Conservation (phyloP, 176 grass and related monocot genomes). For the Cymbopogon citratus region DNA sequence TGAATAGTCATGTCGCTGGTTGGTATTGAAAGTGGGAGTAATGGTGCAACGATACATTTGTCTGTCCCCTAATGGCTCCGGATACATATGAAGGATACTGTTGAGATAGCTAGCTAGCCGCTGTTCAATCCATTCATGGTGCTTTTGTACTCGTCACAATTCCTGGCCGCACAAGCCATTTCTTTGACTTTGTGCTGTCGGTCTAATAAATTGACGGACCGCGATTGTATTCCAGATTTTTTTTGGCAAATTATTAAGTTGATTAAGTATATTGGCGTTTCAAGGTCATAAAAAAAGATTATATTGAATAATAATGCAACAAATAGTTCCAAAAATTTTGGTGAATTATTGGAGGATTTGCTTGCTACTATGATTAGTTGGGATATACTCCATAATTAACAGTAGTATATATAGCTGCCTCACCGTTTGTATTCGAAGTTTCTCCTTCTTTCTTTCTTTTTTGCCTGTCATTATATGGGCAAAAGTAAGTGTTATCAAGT, state of each 20-base stretch:
- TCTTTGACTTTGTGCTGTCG: slow-evolving; percentile 10
- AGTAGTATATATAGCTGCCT: too few species aligned
- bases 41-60: slow-evolving; percentile 26
- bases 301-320: neutral
- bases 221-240: neutral
- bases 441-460: too few species aligned
- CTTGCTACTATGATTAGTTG: neutral
- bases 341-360: neutral
- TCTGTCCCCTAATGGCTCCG: slow-evolving; percentile 35
- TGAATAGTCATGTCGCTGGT: slow-evolving; percentile 10
- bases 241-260: neutral
- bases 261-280: neutral
- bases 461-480: too few species aligned
- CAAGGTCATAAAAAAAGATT: neutral
- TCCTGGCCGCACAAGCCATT: neutral
- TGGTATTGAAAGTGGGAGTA: slow-evolving; percentile 23
- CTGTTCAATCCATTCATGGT: slow-evolving; percentile 16
- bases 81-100: slow-evolving; percentile 35
- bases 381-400: too few species aligned
- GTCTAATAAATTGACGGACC: neutral
- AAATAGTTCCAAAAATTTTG: neutral
- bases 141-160: neutral
- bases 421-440: too few species aligned
- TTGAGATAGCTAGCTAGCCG: neutral
- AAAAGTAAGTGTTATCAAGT: too few species aligned